A percentile compares a stretch with the other conserved stretches of the same genome.
phyloP scores from a whole-genome alignment of 352 stramenopile genomes.

The Hyaloperonospora brassicae region DNA sequence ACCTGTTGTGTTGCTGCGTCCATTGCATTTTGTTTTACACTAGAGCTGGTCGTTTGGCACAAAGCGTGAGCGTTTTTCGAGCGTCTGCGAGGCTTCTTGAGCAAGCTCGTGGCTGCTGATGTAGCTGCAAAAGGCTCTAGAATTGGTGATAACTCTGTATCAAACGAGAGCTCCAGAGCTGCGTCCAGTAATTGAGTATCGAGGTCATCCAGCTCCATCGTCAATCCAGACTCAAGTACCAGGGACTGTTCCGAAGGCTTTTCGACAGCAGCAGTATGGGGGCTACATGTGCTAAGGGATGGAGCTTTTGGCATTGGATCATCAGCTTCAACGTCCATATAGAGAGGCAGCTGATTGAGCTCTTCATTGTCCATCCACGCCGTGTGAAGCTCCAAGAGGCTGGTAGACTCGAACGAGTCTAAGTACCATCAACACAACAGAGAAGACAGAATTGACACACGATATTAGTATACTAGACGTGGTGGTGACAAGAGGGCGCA shows the following conservation, averaged over 20 bases:
- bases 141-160: constrained; percentile 53
- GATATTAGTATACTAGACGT: background rate
- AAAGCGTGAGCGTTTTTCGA: constrained; percentile 17
- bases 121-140: constrained; percentile 30
- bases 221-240: constrained; percentile 34
- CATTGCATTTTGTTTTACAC: constrained; percentile 9
- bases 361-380: constrained; percentile 49
- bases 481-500: background rate
- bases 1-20: constrained; percentile 6
- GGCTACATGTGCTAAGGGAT: constrained; percentile 12
- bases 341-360: constrained; percentile 25
- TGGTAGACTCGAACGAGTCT: constrained; percentile 28
- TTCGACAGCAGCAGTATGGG: constrained; percentile 15
- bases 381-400: constrained; percentile 28
- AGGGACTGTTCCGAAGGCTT: constrained; percentile 27
- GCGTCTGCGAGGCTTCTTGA: constrained; percentile 13
- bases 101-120: constrained; percentile 14
- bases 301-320: constrained; percentile 19
- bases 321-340: constrained; percentile 27
- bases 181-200: constrained; percentile 21
- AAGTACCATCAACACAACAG: background rate
- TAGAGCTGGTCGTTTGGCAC: constrained; percentile 11
- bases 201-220: constrained; percentile 23
- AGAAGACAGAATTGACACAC: background rate
- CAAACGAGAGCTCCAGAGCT: constrained; percentile 31